Percentiles rank a stretch among this genome's conserved stretches.
Conservation (phyloP, 2,329 filamentous ascomycete species). For the Pseudogymnoascus sp. region DNA sequence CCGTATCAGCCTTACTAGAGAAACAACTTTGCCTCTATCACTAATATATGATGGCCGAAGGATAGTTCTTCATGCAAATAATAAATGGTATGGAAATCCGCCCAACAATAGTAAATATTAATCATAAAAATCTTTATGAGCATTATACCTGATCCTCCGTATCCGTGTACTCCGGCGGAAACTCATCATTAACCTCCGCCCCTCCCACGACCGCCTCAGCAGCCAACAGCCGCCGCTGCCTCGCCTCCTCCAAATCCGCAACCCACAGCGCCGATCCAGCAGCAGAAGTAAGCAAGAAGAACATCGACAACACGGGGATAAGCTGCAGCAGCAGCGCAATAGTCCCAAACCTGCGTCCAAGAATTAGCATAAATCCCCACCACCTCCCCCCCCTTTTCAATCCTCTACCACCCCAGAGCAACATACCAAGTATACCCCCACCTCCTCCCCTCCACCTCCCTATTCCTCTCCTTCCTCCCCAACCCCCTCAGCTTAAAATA, state of each 20-base stretch:
- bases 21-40: neutral
- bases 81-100: neutral
- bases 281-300: conserved; percentile 84
- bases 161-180: neutral
- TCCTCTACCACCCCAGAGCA: neutral
- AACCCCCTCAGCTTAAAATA: conserved; percentile 78
- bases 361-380: neutral
- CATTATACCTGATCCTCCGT: conserved; percentile 4
- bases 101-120: neutral
- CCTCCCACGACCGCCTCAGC: neutral
- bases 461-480: conserved; percentile 63
- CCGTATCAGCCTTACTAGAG: neutral
- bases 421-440: conserved; percentile 78
- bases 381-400: neutral
- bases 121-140: neutral
- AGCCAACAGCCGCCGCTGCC: neutral
- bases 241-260: conserved; percentile 59
- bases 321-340: conserved; percentile 77
- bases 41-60: neutral
- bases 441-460: conserved; percentile 55
- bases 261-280: conserved; percentile 83
- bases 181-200: neutral
- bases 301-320: conserved; percentile 84
- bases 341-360: conserved; percentile 59
- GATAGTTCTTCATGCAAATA: neutral